Evolutionary conservation across 768 basidiomycete species (phyloP).

Genomic region (Boletales sp.): DNA sequence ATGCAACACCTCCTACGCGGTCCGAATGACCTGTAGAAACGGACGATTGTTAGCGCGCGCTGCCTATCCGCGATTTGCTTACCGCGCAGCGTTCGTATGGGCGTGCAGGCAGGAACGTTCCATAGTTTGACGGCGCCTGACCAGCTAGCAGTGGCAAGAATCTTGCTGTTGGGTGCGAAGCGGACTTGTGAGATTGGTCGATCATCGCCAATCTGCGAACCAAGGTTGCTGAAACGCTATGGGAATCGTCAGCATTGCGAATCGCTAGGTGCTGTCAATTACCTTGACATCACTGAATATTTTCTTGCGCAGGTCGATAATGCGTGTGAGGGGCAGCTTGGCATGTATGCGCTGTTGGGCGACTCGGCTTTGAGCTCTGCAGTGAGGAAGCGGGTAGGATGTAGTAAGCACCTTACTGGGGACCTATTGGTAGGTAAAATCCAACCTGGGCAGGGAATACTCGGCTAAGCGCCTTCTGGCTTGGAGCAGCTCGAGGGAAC

Average conservation of each 20-base stretch:
- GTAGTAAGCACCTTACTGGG: constrained; percentile 77
- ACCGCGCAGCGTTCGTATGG: constrained; percentile 74
- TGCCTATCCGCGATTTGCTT: constrained; percentile 8
- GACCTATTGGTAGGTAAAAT: constrained; percentile 57
- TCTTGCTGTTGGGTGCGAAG: constrained; percentile 87
- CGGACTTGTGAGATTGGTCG: constrained; percentile 91
- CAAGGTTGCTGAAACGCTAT: constrained; percentile 87
- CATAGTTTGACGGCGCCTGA: constrained; percentile 92
- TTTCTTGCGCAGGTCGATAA: constrained; percentile 91
- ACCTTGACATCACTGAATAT: constrained; percentile 90
- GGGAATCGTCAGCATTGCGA: too few species aligned
- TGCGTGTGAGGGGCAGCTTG: constrained; percentile 77
- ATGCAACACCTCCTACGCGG: constrained; percentile 92
- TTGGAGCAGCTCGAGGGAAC: constrained; percentile 81
- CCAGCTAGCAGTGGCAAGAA: constrained; percentile 94
- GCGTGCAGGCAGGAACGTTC: constrained; percentile 90
- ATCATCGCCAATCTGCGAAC: constrained; percentile 97
- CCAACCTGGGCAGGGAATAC: constrained; percentile 93
- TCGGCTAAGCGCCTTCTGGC: constrained; percentile 85
- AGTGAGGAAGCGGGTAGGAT: constrained; percentile 37
- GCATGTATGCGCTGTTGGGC: constrained; percentile 91
- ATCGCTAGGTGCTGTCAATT: constrained; percentile 12
- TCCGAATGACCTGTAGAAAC: constrained; percentile 70
- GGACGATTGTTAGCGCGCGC: neutral
- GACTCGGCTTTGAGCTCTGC: constrained; percentile 94